These are phyloP conservation scores for Beta vulgaris DNA, from an alignment of 148 eudicot species.

Conservation along the genomic window DNA sequence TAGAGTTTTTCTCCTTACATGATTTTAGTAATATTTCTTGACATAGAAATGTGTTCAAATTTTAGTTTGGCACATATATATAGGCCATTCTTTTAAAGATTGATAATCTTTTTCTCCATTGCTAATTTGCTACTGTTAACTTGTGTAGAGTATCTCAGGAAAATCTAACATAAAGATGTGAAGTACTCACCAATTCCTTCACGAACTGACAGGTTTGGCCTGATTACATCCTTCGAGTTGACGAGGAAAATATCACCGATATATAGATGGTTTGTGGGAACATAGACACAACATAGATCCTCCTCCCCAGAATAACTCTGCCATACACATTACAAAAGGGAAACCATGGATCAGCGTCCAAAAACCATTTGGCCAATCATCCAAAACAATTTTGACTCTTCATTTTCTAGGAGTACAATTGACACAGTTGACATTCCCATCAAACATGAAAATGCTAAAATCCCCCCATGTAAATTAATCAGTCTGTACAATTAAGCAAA, in stretches of 20 bases:
- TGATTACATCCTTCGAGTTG: slow-evolving; percentile 61
- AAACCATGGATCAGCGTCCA: slow-evolving; percentile 10
- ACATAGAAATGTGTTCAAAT: not conserved
- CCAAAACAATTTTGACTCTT: not conserved
- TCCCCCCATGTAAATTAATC: too few relatives aligned
- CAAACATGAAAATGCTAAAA: not conserved
- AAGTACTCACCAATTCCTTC: slow-evolving; percentile 62
- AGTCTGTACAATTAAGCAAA: not conserved
- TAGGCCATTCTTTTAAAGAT: not conserved
- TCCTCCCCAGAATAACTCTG: slow-evolving; percentile 68
- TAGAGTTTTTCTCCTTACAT: too few relatives aligned
- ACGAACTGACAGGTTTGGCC: slow-evolving; percentile 71
- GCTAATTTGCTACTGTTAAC: not conserved
- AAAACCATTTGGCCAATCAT: not conserved
- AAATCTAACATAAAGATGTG: not conserved
- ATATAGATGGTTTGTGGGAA: slow-evolving; percentile 74
- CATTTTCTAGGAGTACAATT: not conserved
- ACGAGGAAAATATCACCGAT: slow-evolving; percentile 70
- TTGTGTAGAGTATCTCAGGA: not conserved
- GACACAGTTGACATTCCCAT: not conserved
- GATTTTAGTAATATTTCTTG: too few relatives aligned
- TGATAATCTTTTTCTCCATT: not conserved
- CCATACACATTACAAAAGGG: not conserved
- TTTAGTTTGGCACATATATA: not conserved
- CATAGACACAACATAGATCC: slow-evolving; percentile 70